Evolutionary conservation across 1,139 yeast genomes (phyloP), one percentile per base, ranked within the genome.

Genomic region (Yamadazyma jaroonii): DNA sequence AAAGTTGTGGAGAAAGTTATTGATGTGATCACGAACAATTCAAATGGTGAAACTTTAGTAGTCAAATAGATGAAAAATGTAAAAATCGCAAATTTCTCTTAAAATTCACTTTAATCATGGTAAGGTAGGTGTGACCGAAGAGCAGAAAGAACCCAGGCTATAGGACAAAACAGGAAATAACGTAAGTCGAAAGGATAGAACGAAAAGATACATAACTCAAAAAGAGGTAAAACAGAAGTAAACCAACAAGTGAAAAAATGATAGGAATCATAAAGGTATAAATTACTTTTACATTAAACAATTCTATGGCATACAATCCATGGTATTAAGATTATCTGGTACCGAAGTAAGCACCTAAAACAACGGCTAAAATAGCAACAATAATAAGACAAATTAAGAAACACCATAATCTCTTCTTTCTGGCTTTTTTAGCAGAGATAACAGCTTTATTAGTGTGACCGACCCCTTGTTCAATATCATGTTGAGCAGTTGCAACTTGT

Each of bases 401-500:
- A 64, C 96, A 86, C 82, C 94, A 86, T 72, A 88, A 77, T 74
- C 80, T 89, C 84, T 89, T 89, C 63, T 73, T 87, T 72, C 98
- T 82, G 37, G 96, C 95, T 53, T 86, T 84, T 61, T 82, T 81
- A 37, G 98, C 98, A 58, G 82, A 79, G 50, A 75, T 79, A 42
- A 88, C 90, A 11, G 98, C 99, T 62, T 85, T 83, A 57, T 84
- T 79, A 39, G 96, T 89, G 64, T 94, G 96, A 12, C 95, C 96
- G 31, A 89, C 88, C 62, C 97, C 99, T 59, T 83, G 82, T 67
- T 90, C 96, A 52, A 92, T 80, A 61, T 92, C 95, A 44, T 79
- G 82, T 63, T 89, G 96, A 26, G 97, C 97, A 39, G 74, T 74
- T 39, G 72, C 80, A 40, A 90, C 87, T 54, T 87, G 85, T 50